Base-by-base conservation (phyloP, 306 rosid species). In the Fragaria nilgerrensis region DNA sequence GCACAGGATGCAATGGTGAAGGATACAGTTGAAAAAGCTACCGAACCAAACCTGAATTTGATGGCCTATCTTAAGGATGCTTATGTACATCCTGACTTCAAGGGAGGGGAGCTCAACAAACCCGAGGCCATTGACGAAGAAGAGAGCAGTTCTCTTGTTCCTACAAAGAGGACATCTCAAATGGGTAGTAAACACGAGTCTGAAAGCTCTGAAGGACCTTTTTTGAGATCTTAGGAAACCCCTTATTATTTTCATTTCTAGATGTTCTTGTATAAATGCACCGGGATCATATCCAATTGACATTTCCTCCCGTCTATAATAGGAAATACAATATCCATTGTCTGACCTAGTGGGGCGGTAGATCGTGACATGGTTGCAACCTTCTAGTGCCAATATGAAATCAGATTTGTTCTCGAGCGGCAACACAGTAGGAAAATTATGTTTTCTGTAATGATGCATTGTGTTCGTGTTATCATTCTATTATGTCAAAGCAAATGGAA, bases 1-100 rank as follows among this genome's bases (percentile, higher is more conserved):
- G 20, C 15, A 52, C 93, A 90, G 98, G 96, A 94, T 43, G 97
- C 98, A 20, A 88, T 90, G 97, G 92, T 94, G 87, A 94, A 83
- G 80, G 98, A 94, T 80, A 92, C 97, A 43, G 88, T 94, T 36
- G 96, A 94, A 77, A 66, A 80, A 32, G 93, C 97, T 2, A 84
- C 90, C 9, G 97, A 94, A 45, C 97, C 98, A 72, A 90, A 68
- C 80, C 80, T 92, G 61, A 89, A 94, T 83, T 70, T 94, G 77
- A 80, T 87, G 87, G 32, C 67, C 61, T 94, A 90, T 81, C 89
- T 94, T 48, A 85, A 86, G 59, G 91, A 94, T 62, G 93, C 95
- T 59, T 92, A 86, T 45, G 6, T 88, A 58, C 97, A 94, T 78
- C 97, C 98, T 45, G 90, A 82, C 47, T 94, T 94, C 78, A 90